Evolutionary conservation across 2,329 filamentous ascomycete species (phyloP), one percentile per base, ranked within the genome.

Genomic region (Colletotrichum sp.): DNA sequence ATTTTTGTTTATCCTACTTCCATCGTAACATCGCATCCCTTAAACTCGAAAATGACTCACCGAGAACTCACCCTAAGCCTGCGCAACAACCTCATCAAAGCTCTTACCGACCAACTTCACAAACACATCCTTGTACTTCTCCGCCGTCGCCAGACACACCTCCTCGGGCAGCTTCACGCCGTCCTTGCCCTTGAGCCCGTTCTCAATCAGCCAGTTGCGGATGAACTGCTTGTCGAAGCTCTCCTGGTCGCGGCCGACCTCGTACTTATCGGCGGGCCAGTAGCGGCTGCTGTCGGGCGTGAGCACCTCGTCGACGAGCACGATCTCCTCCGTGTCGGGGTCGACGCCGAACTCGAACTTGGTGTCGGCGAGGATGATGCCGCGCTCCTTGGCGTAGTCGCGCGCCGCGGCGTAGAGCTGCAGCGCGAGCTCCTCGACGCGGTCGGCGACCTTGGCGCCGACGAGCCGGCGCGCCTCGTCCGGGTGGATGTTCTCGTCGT

Each of bases 161-260:
- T 96, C 93, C 6, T 92, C 89, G 0, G 94, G 93, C 88, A 98
- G 93, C 69, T 85, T 86, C 18, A 97, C 93, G 3, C 91, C 93
- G 30, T 93, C 88, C 85, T 94, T 94, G 2, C 93, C 94, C 87
- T 96, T 95, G 73, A 97, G 84, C 1, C 94, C 94, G 73, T 94
- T 88, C 64, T 83, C 85, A 4, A 92, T 93, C 80, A 98, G 84
- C 94, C 95, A 98, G 85, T 98, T 93, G 43, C 96, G 89, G 79
- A 98, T 84, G 80, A 90, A 93, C 86, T 96, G 94, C 89, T 98
- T 98, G 83, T 98, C 96, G 79, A 96, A 97, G 85, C 94, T 97
- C 70, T 93, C 90, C 87, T 97, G 95, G 72, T 94, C 90, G 77
- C 89, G 89, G 3, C 96, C 96, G 21, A 94, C 85, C 82, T 92